A percentile compares a stretch with the other conserved stretches of the same genome.
Conservation (phyloP, 2,329 filamentous ascomycete species). For the Curvularia hawaiiensis region DNA sequence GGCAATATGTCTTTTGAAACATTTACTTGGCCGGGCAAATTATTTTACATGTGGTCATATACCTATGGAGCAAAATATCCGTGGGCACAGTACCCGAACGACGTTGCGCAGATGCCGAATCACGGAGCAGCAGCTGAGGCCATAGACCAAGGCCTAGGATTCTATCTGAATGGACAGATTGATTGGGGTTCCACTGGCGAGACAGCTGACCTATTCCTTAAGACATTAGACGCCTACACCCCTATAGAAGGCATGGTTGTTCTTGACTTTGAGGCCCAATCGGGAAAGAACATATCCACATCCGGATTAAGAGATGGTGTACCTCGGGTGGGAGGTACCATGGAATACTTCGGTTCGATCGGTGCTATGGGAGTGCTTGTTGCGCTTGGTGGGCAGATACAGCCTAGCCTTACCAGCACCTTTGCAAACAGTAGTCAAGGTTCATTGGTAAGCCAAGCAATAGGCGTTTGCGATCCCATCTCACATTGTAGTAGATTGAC, state of each 20-base stretch:
- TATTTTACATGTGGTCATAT: not conserved
- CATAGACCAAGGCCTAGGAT: conserved; percentile 44
- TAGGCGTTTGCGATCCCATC: not conserved
- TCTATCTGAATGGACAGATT: conserved; percentile 50
- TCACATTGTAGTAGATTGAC: conserved; percentile 15
- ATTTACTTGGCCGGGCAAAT: not conserved
- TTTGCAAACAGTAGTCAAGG: not conserved
- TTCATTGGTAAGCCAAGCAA: not conserved
- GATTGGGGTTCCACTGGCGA: conserved; percentile 42
- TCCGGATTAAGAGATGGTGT: not conserved
- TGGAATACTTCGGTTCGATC: not conserved
- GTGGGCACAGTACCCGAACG: not conserved
- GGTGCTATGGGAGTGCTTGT: not conserved
- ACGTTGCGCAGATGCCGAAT: conserved; percentile 18
- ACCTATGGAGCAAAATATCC: not conserved
- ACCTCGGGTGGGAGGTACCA: not conserved
- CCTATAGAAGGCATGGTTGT: not conserved
- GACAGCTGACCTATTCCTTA: conserved; percentile 8
- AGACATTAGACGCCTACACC: not conserved
- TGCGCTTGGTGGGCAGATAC: not conserved
- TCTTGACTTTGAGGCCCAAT: conserved; percentile 16
- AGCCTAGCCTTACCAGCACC: not conserved
- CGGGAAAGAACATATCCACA: not conserved
- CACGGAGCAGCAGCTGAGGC: conserved; percentile 49
- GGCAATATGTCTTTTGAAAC: not conserved